These are phyloP conservation scores for Claviceps purpurea DNA, from an alignment of 2,329 filamentous ascomycete genomes.

Conservation along the genomic window DNA sequence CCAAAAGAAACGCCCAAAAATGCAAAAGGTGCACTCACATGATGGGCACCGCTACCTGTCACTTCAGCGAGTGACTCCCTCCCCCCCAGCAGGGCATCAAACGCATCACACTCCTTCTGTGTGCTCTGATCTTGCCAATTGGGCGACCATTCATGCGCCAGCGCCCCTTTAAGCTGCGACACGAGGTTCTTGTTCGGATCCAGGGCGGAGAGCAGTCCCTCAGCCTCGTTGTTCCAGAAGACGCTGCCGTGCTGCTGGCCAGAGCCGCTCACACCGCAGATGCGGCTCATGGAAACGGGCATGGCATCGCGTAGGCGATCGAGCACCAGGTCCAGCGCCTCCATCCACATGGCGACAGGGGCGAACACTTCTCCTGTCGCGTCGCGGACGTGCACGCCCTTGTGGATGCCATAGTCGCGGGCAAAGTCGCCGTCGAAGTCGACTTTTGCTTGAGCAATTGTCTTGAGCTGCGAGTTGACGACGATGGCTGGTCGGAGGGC, in stretches of 20 bases:
- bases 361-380: conserved; percentile 81
- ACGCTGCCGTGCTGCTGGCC: conserved; percentile 98
- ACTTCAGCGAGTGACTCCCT: conserved; percentile 57
- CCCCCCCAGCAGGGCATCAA: conserved; percentile 59
- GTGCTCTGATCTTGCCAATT: conserved; percentile 99
- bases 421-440: conserved; percentile 82
- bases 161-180: conserved; percentile 58
- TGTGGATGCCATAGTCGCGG: conserved; percentile 62
- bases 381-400: conserved; percentile 76
- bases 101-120: conserved; percentile 78
- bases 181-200: conserved; percentile 48
- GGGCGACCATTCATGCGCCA: conserved; percentile 77
- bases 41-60: conserved; percentile 89
- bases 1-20: too few relatives aligned
- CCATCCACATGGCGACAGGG: conserved; percentile 87
- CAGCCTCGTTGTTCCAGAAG: conserved; percentile 70
- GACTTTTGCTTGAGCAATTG: conserved; percentile 75
- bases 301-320: conserved; percentile 55
- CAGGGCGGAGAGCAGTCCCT: conserved; percentile 47
- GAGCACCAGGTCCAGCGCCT: conserved; percentile 79
- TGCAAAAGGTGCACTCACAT: conserved; percentile 43
- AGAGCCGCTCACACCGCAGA: conserved; percentile 77
- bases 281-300: conserved; percentile 48
- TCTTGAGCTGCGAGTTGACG: conserved; percentile 68
- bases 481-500: conserved; percentile 57